Percentiles rank a stretch among this genome's conserved stretches.
phyloP scores from a whole-genome alignment of 2,329 filamentous ascomycete species.

The Ophiosphaerella narmari region DNA sequence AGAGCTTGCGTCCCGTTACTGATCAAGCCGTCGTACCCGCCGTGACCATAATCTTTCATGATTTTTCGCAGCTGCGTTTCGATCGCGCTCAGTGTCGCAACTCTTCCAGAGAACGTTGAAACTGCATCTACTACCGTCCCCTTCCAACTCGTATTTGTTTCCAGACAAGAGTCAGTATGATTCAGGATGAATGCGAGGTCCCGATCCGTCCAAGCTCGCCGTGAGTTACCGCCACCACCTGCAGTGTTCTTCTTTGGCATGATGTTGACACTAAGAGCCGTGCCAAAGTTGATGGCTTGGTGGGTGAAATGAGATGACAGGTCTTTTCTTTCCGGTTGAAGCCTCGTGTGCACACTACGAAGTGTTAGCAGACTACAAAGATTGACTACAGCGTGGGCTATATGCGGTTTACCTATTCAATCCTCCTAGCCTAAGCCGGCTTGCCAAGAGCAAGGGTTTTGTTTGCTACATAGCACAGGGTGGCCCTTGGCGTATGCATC shows the following conservation, averaged over 20 bases:
- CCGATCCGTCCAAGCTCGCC: neutral
- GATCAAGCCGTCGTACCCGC: neutral
- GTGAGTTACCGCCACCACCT: neutral
- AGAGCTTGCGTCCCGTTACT: neutral
- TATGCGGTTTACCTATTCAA: too few species aligned
- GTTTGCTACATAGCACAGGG: too few species aligned
- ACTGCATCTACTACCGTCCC: neutral
- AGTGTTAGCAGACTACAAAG: too few species aligned
- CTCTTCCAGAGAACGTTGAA: neutral
- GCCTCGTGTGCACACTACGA: too few species aligned
- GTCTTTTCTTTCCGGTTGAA: too few species aligned
- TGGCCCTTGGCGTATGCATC: too few species aligned
- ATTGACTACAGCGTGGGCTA: too few species aligned
- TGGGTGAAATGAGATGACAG: too few species aligned
- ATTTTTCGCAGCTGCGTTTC: neutral
- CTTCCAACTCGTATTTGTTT: neutral
- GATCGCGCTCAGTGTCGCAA: neutral
- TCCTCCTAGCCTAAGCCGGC: too few species aligned
- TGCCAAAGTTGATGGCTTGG: too few species aligned
- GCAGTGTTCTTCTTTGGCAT: neutral
- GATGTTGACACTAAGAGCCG: too few species aligned
- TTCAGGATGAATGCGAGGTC: constrained; percentile 8
- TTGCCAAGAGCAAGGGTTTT: too few species aligned
- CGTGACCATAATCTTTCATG: neutral
- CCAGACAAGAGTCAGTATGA: constrained; percentile 2